Conservation (phyloP, 495 filamentous ascomycete species). For the Pseudoneurospora amorphoporcata region DNA sequence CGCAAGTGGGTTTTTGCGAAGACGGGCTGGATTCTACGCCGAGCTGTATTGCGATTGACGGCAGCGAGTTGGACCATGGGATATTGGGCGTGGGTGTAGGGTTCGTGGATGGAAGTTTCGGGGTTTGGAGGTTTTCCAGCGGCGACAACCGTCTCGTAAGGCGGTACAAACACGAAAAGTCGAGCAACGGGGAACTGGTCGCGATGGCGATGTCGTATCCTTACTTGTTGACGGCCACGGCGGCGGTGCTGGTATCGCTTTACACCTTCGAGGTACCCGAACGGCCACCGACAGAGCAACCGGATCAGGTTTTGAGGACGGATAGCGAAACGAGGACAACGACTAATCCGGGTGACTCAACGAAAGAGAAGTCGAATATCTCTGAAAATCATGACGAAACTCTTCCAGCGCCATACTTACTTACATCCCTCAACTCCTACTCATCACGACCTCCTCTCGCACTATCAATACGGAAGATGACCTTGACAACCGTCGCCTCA, state of each 20-base stretch:
- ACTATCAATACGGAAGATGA: slow-evolving; percentile 58
- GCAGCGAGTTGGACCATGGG: slow-evolving; percentile 23
- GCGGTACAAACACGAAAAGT: slow-evolving; percentile 45
- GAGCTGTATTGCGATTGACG: slow-evolving; percentile 59
- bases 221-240: slow-evolving; percentile 69
- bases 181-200: slow-evolving; percentile 56
- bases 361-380: not conserved
- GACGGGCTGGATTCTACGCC: slow-evolving; percentile 30
- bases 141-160: slow-evolving; percentile 29
- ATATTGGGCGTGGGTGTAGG: slow-evolving; percentile 54
- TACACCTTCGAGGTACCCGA: slow-evolving; percentile 49
- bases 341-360: not conserved
- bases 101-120: slow-evolving; percentile 67
- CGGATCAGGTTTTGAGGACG: not conserved
- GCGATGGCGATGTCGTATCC: slow-evolving; percentile 65
- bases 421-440: slow-evolving; percentile 75
- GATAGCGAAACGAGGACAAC: not conserved
- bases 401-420: slow-evolving; percentile 39
- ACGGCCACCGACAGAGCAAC: slow-evolving; percentile 7
- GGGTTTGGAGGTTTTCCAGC: slow-evolving; percentile 51
- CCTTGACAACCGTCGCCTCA: slow-evolving; percentile 56
- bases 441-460: slow-evolving; percentile 71
- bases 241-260: slow-evolving; percentile 59
- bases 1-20: slow-evolving; percentile 29
- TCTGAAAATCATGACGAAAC: not conserved